Evolutionary conservation across 2,329 filamentous ascomycete genomes (phyloP), one percentile per base, ranked within the genome.

Genomic region (Lasiodiplodia theobromae): DNA sequence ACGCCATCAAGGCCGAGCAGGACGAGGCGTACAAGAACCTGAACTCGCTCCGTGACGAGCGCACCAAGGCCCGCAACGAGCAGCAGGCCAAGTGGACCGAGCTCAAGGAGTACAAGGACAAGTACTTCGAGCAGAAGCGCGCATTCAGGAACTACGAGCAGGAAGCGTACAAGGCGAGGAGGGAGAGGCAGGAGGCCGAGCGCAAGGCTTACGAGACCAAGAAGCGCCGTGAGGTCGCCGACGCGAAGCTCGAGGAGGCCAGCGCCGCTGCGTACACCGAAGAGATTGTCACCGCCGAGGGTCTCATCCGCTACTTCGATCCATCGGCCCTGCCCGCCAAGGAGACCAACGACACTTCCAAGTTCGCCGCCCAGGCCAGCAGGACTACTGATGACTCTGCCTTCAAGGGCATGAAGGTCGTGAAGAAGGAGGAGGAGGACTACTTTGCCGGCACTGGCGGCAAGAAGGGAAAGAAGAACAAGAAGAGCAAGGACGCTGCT

Each of bases 401-500:
- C 68, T 86, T 97, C 76, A 97, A 97, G 87, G 96, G 96, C 69
- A 92, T 90, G 74, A 90, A 89, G 78, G 85, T 98, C 49, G 83
- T 92, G 70, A 91, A 91, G 84, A 98, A 97, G 88, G 89, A 91
- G 16, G 92, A 96, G 58, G 95, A 97, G 52, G 91, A 93, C 72
- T 97, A 96, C 84, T 90, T 96, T 71, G 86, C 86, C 52, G 88
- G 88, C 49, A 84, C 89, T 67, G 91, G 91, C 62, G 89, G 89
- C 69, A 93, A 93, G 86, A 96, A 95, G 86, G 91, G 91, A 73
- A 95, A 95, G 84, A 96, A 96, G 87, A 92, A 91, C 84, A 96
- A 92, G 84, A 95, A 93, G 84, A 87, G 87, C 76, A 83, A 74
- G 69, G 78, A 76, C 65, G 76, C 74, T 66, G 81, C 85, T 44